Evolutionary conservation across 2,329 filamentous ascomycete species (phyloP).

Genomic region (Emydomyces testavorans): DNA sequence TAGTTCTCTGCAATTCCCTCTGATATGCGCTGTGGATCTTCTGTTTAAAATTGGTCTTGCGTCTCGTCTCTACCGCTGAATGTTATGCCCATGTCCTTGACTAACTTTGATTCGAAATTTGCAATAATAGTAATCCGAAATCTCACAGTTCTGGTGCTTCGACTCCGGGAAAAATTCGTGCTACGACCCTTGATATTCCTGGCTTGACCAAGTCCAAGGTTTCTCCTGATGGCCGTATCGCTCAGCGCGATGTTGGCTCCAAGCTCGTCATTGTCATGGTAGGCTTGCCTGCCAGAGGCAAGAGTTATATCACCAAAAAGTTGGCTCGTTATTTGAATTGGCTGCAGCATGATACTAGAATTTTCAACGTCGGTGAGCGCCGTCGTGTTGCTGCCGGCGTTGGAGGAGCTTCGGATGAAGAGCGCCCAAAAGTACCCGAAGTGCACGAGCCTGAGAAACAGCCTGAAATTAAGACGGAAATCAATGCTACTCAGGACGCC

Average conservation of each 20-base stretch:
- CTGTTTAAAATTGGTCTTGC: too few species aligned
- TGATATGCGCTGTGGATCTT: too few species aligned
- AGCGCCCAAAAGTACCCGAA: background rate
- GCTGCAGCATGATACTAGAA: constrained; percentile 89
- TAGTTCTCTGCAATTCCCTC: too few species aligned
- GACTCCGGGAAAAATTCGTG: constrained; percentile 70
- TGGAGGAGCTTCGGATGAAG: constrained; percentile 15
- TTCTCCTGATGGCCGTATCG: constrained; percentile 89
- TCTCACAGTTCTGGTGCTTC: constrained; percentile 59
- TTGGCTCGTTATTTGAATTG: constrained; percentile 89
- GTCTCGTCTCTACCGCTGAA: background rate
- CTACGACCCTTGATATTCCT: constrained; percentile 92
- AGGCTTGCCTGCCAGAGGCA: constrained; percentile 83
- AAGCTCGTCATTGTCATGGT: constrained; percentile 99
- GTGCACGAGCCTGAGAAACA: background rate
- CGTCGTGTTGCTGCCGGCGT: constrained; percentile 60
- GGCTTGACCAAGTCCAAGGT: constrained; percentile 91
- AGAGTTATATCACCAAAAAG: constrained; percentile 99
- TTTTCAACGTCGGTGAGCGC: constrained; percentile 95
- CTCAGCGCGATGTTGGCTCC: constrained; percentile 83
- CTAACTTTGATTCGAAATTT: constrained; percentile 5
- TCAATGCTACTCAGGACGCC: background rate
- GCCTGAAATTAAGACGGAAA: background rate
- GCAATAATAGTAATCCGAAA: constrained; percentile 11
- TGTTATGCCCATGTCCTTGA: background rate